Conservation (phyloP, 768 basidiomycete genomes). For the Mycena sanguinolenta region DNA sequence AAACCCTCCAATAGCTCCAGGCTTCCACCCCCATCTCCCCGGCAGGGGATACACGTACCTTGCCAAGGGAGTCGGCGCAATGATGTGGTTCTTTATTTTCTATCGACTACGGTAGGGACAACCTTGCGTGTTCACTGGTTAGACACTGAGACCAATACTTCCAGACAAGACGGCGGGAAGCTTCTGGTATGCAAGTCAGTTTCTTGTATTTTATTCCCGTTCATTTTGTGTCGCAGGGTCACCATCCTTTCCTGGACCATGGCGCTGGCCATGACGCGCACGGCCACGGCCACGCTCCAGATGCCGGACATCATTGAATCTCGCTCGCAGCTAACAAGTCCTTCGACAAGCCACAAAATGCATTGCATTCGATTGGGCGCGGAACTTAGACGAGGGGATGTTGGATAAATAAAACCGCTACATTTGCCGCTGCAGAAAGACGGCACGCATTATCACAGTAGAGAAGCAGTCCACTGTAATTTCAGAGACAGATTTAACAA, state of each 20-base stretch:
- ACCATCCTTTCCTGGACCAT: constrained; percentile 56
- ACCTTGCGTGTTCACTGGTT: neutral
- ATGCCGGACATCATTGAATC: constrained; percentile 57
- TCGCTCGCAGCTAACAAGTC: neutral
- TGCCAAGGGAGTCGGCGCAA: constrained; percentile 88
- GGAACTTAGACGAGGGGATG: neutral
- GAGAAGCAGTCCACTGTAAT: constrained; percentile 4
- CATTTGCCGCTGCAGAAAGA: neutral
- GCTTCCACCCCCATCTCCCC: constrained; percentile 92
- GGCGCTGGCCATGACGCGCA: constrained; percentile 38
- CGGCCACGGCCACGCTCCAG: constrained; percentile 44
- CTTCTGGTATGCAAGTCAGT: constrained; percentile 64
- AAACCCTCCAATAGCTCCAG: constrained; percentile 63
- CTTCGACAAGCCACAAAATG: neutral
- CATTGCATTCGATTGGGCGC: constrained; percentile 1
- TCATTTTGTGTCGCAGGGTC: constrained; percentile 54
- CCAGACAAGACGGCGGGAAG: constrained; percentile 83
- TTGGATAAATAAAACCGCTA: neutral
- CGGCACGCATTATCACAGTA: neutral
- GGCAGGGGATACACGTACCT: constrained; percentile 82
- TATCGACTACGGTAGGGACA: constrained; percentile 87
- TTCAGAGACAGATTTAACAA: neutral
- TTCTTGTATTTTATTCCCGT: neutral
- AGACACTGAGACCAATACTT: constrained; percentile 16
- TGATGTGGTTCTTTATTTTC: constrained; percentile 99